A percentile compares a stretch with the other conserved stretches of the same genome.
These are phyloP conservation scores for Ceratocystis huliohia DNA, from an alignment of 2,329 filamentous ascomycete genomes.

Conservation along the genomic window DNA sequence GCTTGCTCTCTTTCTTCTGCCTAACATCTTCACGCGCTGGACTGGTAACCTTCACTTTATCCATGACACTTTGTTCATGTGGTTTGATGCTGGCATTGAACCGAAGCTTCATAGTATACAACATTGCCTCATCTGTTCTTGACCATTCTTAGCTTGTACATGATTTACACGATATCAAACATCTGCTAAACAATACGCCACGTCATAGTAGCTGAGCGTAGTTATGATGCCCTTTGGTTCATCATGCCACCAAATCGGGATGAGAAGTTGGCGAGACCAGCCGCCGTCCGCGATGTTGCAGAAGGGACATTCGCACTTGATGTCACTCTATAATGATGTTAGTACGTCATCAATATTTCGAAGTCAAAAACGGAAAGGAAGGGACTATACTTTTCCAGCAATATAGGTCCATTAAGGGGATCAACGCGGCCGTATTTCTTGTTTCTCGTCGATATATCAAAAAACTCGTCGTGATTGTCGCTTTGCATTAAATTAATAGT, in stretches of 20 bases:
- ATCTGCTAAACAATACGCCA: not conserved
- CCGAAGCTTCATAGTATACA: not conserved
- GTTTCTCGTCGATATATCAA: slow-evolving; percentile 77
- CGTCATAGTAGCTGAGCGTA: not conserved
- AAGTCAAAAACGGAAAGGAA: not conserved
- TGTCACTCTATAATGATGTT: slow-evolving; percentile 43
- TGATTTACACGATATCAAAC: not conserved
- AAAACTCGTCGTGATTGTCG: slow-evolving; percentile 93
- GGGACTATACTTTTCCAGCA: slow-evolving; percentile 72
- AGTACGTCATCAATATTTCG: not conserved
- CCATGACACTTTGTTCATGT: not conserved
- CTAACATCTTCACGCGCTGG: not conserved
- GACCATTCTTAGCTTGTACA: not conserved
- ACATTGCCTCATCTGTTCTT: not conserved
- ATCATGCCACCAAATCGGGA: slow-evolving; percentile 50
- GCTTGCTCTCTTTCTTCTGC: not conserved
- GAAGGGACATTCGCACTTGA: slow-evolving; percentile 41
- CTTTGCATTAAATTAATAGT: slow-evolving; percentile 77
- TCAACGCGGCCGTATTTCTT: slow-evolving; percentile 91
- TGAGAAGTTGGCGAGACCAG: slow-evolving; percentile 60
- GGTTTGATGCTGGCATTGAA: not conserved
- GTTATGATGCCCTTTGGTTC: slow-evolving; percentile 17
- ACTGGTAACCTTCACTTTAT: not conserved
- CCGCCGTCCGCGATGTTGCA: slow-evolving; percentile 42
- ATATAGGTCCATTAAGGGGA: slow-evolving; percentile 70